Base-by-base conservation (phyloP, 2,329 filamentous ascomycete genomes). In the Phialophora macrospora region DNA sequence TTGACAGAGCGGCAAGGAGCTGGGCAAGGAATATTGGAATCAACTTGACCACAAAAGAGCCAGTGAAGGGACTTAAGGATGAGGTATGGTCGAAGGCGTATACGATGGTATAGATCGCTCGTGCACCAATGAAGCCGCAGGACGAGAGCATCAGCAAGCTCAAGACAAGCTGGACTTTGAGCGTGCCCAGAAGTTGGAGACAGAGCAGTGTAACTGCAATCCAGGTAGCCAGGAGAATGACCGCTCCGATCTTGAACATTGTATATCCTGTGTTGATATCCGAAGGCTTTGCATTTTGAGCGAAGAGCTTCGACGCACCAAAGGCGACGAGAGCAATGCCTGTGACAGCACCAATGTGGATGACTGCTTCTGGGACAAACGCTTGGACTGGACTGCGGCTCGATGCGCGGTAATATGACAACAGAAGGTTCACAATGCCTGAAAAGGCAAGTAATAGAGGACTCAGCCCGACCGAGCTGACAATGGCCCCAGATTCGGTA, bases 381-480 rank as follows among this genome's bases (percentile, higher is more conserved):
- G 57, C 17, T 22, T 26, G 24, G n/a, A 17, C 6, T 1, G 26
- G 14, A 20, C 12, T 51, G 22, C 56, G 55, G 11, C 46, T 48
- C 26, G 51, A 48, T 11, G 32, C 12, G 12, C 44, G 28, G 17
- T 62, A 57, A 26, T 62, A 62, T 11, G 20, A 75, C 67, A 55
- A 77, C 77, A 75, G 71, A 70, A 80, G 77, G 51, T 79, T 75
- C 0, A 80, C 64, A 9, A 80, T 71, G 0, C 78, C 76, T 20
- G 68, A 63, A 2, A 69, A 63, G 2, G 68, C 70, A 1, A 76
- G 67, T 3, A 76, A 58, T 1, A 81, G 68, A 2, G 79, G 79
- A 6, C 78, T 79, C 2, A 81, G 63, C 3, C 79, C 79, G 38
- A 82, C 71, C 32, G 74, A 78, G 30, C 74, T 69, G 20, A 81